Evolutionary conservation across 768 basidiomycete species (phyloP).

Genomic region (Pleurotus platypus): DNA sequence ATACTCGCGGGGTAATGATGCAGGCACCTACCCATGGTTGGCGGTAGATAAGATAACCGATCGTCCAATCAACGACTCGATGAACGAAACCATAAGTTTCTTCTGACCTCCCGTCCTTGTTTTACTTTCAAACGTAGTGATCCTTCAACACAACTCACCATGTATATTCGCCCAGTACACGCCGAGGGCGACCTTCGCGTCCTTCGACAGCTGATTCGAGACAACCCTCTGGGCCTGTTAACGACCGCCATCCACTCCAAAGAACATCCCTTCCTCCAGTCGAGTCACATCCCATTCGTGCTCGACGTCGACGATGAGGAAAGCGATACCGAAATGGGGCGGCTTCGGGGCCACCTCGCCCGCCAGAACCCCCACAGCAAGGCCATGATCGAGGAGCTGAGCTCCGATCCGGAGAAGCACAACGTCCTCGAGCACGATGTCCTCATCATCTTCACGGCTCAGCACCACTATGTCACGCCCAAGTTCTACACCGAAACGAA

Average conservation of each 20-base stretch:
- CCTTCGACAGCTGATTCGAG: slow-evolving; percentile 26
- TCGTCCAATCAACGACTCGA: too few species aligned
- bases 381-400: slow-evolving; percentile 15
- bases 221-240: slow-evolving; percentile 31
- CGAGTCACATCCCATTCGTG: slow-evolving; percentile 34
- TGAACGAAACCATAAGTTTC: too few species aligned
- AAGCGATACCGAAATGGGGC: slow-evolving; percentile 10
- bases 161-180: slow-evolving; percentile 36
- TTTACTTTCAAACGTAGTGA: too few species aligned
- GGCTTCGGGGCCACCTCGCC: slow-evolving; percentile 20
- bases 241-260: slow-evolving; percentile 29
- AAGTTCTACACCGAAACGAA: slow-evolving; percentile 24
- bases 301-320: slow-evolving; percentile 14
- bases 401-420: background rate
- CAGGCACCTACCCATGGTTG: too few species aligned
- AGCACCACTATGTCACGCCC: slow-evolving; percentile 23
- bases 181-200: slow-evolving; percentile 28
- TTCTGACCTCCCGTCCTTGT: too few species aligned
- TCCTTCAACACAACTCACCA: slow-evolving; percentile 9
- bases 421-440: slow-evolving; percentile 7
- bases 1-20: too few species aligned
- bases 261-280: slow-evolving; percentile 15
- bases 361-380: slow-evolving; percentile 22
- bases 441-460: slow-evolving; percentile 18
- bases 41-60: too few species aligned